phyloP scores from a whole-genome alignment of 2,329 filamentous ascomycete genomes.

The Sphaerulina vaccinii region DNA sequence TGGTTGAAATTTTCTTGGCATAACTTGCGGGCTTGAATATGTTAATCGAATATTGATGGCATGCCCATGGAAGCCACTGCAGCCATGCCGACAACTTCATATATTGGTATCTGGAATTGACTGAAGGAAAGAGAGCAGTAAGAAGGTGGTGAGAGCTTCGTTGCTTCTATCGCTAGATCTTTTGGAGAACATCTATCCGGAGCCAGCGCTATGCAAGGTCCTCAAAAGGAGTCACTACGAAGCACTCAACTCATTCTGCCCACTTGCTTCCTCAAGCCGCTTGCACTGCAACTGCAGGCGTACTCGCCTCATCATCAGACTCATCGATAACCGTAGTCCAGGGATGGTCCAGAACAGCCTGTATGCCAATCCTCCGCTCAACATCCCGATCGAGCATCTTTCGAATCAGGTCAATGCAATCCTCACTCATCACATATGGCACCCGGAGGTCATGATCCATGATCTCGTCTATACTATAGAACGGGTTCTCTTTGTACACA shows the following conservation, averaged over 20 bases:
- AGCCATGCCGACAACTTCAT: no score
- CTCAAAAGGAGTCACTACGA: background rate
- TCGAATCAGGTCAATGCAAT: constrained; percentile 87
- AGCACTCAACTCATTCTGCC: background rate
- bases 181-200: no score
- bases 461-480: constrained; percentile 98
- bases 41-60: no score
- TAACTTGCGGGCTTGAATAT: no score
- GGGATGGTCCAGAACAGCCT: constrained; percentile 82
- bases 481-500: constrained; percentile 98
- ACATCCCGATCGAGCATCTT: constrained; percentile 93
- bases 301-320: constrained; percentile 22
- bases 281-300: constrained; percentile 3
- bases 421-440: constrained; percentile 83
- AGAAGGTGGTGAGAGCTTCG: no score
- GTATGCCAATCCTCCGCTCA: constrained; percentile 76
- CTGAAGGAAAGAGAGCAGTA: no score
- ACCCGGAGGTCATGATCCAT: constrained; percentile 94
- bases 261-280: background rate
- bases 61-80: no score
- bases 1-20: no score
- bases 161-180: no score
- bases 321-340: constrained; percentile 59
- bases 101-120: no score
- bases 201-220: background rate